phyloP scores from a whole-genome alignment of 108 stramenopile genomes.

The Epipyxis sp. region DNA sequence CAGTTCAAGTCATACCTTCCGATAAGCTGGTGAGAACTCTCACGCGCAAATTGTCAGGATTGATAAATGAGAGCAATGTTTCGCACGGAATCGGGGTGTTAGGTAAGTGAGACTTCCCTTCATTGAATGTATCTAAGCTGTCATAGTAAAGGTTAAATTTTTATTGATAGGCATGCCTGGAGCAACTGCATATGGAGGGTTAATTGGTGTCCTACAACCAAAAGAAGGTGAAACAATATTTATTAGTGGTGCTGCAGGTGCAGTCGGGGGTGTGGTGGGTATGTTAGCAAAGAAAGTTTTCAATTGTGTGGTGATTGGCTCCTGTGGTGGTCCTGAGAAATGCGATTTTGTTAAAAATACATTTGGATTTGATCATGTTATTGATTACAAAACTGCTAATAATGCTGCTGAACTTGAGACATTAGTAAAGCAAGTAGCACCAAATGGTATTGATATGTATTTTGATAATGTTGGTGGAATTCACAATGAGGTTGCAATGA shows the following conservation, averaged over 20 bases:
- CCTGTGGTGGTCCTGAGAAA: constrained; percentile 28
- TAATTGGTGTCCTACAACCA: constrained; percentile 30
- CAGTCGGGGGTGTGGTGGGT: constrained; percentile 34
- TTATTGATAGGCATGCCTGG: constrained; percentile 43
- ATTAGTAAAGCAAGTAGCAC: not conserved
- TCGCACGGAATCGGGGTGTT: not conserved
- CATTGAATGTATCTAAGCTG: constrained; percentile 32
- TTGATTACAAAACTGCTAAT: constrained; percentile 26
- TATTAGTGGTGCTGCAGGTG: constrained; percentile 22
- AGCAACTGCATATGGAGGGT: constrained; percentile 31
- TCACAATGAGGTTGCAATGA: constrained; percentile 28
- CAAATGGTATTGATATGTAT: constrained; percentile 37
- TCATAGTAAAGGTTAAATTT: constrained; percentile 6
- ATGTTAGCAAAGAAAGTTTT: constrained; percentile 33
- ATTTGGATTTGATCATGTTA: constrained; percentile 28
- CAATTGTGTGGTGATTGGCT: constrained; percentile 25
- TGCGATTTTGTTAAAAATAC: constrained; percentile 9
- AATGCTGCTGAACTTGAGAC: not conserved
- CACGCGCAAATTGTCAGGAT: not conserved
- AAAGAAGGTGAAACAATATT: constrained; percentile 38
- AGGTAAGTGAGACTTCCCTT: constrained; percentile 1
- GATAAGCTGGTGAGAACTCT: too few relatives aligned
- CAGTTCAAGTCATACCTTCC: not conserved
- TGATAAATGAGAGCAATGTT: too few relatives aligned
- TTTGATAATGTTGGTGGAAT: constrained; percentile 39